Conservation (phyloP, 345 rosid genomes). For the Camelina neglecta region DNA sequence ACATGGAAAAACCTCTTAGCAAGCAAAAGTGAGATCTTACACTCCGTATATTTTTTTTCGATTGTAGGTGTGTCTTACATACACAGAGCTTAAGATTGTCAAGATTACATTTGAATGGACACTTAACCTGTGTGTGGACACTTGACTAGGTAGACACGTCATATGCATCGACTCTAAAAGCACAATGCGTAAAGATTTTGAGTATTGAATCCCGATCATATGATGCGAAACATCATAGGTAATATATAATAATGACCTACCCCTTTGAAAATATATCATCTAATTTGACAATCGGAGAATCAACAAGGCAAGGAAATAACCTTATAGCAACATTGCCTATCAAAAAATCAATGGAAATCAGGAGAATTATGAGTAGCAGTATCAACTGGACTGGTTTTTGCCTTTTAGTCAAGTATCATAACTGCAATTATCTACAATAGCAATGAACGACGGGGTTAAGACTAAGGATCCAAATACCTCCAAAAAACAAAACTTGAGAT, state of each 20-base stretch:
- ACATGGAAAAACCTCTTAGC: slow-evolving; percentile 10
- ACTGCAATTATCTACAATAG: slow-evolving; percentile 15
- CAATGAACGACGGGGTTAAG: background rate
- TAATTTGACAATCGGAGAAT: background rate
- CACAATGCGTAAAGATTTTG: slow-evolving; percentile 6
- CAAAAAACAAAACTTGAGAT: slow-evolving; percentile 9
- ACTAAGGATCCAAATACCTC: slow-evolving; percentile 20
- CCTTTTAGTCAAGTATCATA: background rate
- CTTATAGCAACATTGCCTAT: slow-evolving; percentile 6
- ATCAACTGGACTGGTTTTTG: slow-evolving; percentile 11
- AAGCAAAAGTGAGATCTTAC: slow-evolving; percentile 11
- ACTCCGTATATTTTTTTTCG: background rate
- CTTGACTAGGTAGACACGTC: background rate
- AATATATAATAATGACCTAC: slow-evolving; percentile 7
- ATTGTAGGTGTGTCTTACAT: background rate
- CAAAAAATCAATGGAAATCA: background rate
- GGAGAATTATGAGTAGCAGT: slow-evolving; percentile 10
- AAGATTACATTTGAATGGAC: background rate
- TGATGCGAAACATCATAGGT: slow-evolving; percentile 2
- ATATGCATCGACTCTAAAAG: background rate
- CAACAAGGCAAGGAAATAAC: slow-evolving; percentile 17
- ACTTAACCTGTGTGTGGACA: background rate
- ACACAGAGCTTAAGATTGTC: background rate
- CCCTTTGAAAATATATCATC: background rate
- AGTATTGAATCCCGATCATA: background rate